These are phyloP conservation scores for Spinellus fusiger DNA, from an alignment of 192 early-diverging fungal genomes.

Conservation along the genomic window DNA sequence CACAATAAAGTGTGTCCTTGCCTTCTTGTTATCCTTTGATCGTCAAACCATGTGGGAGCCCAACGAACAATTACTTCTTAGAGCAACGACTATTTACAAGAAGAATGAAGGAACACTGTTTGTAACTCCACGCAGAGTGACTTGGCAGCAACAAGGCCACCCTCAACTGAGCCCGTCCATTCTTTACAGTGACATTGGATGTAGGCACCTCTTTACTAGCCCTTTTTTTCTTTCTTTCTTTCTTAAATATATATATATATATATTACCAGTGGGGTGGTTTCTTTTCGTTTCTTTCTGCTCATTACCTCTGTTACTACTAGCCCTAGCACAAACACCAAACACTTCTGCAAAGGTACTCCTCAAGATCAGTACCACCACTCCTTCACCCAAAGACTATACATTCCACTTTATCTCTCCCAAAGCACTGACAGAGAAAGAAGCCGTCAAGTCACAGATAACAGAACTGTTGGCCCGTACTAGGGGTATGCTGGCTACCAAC, in stretches of 20 bases:
- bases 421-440: slow-evolving; percentile 19
- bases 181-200: slow-evolving; percentile 21
- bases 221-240: neutral
- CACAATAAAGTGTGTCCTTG: too few relatives aligned
- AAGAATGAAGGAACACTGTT: slow-evolving; percentile 32
- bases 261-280: too few relatives aligned
- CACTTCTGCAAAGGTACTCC: slow-evolving; percentile 9
- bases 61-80: slow-evolving; percentile 29
- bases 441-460: slow-evolving; percentile 26
- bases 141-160: slow-evolving; percentile 26
- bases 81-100: slow-evolving; percentile 23
- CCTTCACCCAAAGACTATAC: slow-evolving; percentile 23
- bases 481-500: slow-evolving; percentile 4
- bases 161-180: slow-evolving; percentile 26
- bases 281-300: too few relatives aligned
- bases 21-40: neutral
- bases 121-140: slow-evolving; percentile 26
- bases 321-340: slow-evolving; percentile 22
- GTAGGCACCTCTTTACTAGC: slow-evolving; percentile 6
- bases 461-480: slow-evolving; percentile 19
- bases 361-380: slow-evolving; percentile 24
- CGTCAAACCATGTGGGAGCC: slow-evolving; percentile 26
- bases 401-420: slow-evolving; percentile 23
- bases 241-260: neutral
- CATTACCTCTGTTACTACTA: neutral